Percentiles rank a stretch among this genome's conserved stretches.
These are phyloP conservation scores for Lupinus albus DNA, from an alignment of 306 rosid genomes.

Conservation along the genomic window DNA sequence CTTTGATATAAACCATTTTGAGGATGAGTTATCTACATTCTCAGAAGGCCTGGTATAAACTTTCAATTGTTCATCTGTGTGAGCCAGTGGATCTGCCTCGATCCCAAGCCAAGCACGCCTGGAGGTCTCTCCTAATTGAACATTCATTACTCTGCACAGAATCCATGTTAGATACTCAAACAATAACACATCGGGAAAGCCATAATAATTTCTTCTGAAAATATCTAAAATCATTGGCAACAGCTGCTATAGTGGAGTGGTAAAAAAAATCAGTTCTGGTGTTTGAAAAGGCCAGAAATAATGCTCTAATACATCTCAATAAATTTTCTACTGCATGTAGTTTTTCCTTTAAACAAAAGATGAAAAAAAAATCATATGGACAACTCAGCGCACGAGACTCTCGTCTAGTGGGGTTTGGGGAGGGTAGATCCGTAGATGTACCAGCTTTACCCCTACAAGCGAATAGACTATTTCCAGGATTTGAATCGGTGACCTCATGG, in stretches of 20 bases:
- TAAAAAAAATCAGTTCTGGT: neutral
- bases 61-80: slow-evolving; percentile 74
- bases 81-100: slow-evolving; percentile 89
- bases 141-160: slow-evolving; percentile 71
- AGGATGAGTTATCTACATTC: slow-evolving; percentile 53
- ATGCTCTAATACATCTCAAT: neutral
- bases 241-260: neutral
- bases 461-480: no score
- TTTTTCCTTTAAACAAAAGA: slow-evolving; percentile 27
- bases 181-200: neutral
- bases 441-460: no score
- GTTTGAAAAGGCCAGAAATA: neutral
- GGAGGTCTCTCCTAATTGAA: slow-evolving; percentile 88
- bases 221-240: slow-evolving; percentile 1
- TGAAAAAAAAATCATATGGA: slow-evolving; percentile 8
- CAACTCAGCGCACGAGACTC: no score
- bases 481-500: no score
- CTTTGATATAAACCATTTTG: slow-evolving; percentile 97
- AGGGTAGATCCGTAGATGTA: no score
- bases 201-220: slow-evolving; percentile 23
- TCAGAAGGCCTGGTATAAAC: slow-evolving; percentile 81
- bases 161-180: slow-evolving; percentile 33
- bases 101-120: slow-evolving; percentile 95
- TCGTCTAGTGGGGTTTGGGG: no score
- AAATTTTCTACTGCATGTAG: neutral